Percentiles rank a stretch among this genome's conserved stretches.
Evolutionary conservation across 305 asterid species (phyloP).

Genomic region (Fraxinus sp.): DNA sequence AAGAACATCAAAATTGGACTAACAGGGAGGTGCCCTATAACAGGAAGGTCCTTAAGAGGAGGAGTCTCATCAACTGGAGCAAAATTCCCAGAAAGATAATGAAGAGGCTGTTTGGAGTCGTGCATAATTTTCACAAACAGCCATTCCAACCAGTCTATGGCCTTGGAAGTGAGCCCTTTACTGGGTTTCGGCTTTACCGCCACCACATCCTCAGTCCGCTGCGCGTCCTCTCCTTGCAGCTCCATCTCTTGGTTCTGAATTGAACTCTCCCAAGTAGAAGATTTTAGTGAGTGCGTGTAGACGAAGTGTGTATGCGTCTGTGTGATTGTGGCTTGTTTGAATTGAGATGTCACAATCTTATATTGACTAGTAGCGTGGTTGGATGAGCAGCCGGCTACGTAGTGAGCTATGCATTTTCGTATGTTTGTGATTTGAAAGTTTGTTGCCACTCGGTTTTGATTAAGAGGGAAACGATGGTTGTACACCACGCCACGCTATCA

Average conservation of each 20-base stretch:
- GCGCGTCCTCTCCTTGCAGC: conserved; percentile 23
- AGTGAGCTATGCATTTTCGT: neutral
- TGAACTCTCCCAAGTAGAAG: neutral
- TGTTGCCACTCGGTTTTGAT: too few species aligned
- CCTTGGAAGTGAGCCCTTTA: conserved; percentile 62
- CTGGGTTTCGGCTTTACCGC: conserved; percentile 66
- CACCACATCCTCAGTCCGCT: conserved; percentile 37
- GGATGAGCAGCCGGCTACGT: neutral
- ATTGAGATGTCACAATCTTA: conserved; percentile 8
- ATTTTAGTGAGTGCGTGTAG: neutral
- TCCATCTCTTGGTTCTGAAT: conserved; percentile 31
- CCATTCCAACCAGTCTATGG: conserved; percentile 69
- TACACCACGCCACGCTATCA: too few species aligned
- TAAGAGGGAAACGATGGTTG: too few species aligned
- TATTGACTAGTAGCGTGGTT: neutral
- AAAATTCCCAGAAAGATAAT: conserved; percentile 64
- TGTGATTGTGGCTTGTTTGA: conserved; percentile 22
- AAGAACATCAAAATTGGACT: conserved; percentile 18
- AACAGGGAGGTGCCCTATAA: conserved; percentile 69
- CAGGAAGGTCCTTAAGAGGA: conserved; percentile 59
- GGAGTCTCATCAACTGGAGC: conserved; percentile 82
- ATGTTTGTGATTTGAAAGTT: neutral
- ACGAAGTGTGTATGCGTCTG: neutral
- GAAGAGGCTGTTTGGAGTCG: conserved; percentile 56
- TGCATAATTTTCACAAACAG: conserved; percentile 61